Percentiles rank a stretch among this genome's conserved stretches.
Conservation (phyloP, 140 eudicot genomes). For the Senecio squalidus region DNA sequence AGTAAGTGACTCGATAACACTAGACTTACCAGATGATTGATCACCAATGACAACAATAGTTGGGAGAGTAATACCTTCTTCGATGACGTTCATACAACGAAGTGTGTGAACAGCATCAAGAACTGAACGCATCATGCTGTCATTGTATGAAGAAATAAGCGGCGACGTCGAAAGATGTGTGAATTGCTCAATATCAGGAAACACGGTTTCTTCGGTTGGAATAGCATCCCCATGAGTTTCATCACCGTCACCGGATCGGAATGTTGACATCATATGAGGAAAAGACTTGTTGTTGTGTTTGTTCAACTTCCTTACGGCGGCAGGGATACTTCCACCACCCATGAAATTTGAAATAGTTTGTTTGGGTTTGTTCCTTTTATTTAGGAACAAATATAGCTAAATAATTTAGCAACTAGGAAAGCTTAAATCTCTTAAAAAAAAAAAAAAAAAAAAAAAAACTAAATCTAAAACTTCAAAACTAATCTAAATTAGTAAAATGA, state of each 20-base stretch:
- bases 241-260: no score
- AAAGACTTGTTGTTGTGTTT: background rate
- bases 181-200: background rate
- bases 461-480: no score
- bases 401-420: no score
- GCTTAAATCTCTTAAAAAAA: no score
- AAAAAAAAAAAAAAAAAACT: no score
- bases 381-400: no score
- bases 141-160: slow-evolving; percentile 7
- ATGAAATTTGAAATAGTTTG: no score
- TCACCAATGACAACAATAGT: slow-evolving; percentile 34
- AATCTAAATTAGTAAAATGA: no score
- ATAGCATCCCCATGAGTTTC: no score
- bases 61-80: slow-evolving; percentile 27
- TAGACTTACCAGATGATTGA: slow-evolving; percentile 28
- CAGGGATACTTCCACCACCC: slow-evolving; percentile 3
- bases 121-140: slow-evolving; percentile 19
- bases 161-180: background rate
- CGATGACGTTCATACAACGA: slow-evolving; percentile 22
- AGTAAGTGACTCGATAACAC: slow-evolving; percentile 30
- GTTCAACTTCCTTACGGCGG: background rate
- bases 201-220: no score
- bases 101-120: slow-evolving; percentile 25
- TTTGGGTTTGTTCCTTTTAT: no score
- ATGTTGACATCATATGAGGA: no score